These are phyloP conservation scores for Neopestalotiopsis clavispora DNA, from an alignment of 2,329 filamentous ascomycete species.

Conservation along the genomic window DNA sequence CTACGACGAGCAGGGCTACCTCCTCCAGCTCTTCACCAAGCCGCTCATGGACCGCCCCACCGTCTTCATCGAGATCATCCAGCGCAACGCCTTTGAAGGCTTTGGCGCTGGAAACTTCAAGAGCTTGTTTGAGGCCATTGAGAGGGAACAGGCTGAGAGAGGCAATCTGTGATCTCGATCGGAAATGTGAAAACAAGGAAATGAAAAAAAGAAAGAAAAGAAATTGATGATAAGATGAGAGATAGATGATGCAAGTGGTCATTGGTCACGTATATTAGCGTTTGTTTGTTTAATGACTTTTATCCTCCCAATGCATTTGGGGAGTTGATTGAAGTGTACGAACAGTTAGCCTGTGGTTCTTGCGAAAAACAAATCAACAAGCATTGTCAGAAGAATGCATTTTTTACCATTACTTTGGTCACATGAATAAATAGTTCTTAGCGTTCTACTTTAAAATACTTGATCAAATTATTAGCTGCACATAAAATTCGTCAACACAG, in stretches of 20 bases:
- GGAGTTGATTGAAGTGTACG: no score
- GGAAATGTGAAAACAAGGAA: no score
- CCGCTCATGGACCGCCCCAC: slow-evolving; percentile 93
- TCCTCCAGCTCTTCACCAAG: slow-evolving; percentile 79
- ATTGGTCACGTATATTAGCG: not conserved
- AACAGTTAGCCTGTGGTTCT: no score
- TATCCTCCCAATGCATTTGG: not conserved
- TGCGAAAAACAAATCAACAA: no score
- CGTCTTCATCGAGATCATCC: slow-evolving; percentile 96
- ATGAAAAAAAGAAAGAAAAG: not conserved
- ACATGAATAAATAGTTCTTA: no score
- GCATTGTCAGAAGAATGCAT: no score
- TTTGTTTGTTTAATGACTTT: not conserved
- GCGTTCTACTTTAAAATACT: no score
- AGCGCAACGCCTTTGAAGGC: slow-evolving; percentile 86
- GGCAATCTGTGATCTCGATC: slow-evolving; percentile 70
- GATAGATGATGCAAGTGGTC: not conserved
- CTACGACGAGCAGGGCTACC: slow-evolving; percentile 90
- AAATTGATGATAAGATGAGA: not conserved
- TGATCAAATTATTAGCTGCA: no score
- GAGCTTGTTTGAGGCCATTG: slow-evolving; percentile 92
- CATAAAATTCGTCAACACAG: no score
- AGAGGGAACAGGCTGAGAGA: slow-evolving; percentile 85
- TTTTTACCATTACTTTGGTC: no score
- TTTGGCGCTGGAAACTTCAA: slow-evolving; percentile 97